Percentiles rank a stretch among this genome's conserved stretches.
phyloP scores from a whole-genome alignment of 2,329 filamentous ascomycete species.

The Colletotrichum incanum region DNA sequence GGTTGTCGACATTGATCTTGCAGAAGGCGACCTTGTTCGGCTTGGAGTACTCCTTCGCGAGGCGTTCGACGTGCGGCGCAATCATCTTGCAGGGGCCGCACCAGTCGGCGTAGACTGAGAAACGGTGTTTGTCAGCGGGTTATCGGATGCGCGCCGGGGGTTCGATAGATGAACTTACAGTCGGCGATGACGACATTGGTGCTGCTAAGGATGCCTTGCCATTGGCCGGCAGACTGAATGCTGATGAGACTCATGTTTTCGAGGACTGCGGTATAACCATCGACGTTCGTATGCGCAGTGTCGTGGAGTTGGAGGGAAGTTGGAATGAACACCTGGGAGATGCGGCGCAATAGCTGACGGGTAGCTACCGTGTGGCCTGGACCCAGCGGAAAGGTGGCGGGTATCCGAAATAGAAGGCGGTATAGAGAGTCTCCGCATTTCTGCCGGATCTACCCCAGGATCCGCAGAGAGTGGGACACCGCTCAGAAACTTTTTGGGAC shows the following conservation, averaged over 20 bases:
- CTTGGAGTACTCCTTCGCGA: slow-evolving; percentile 84
- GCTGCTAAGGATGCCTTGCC: slow-evolving; percentile 78
- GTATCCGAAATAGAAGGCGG: slow-evolving; percentile 46
- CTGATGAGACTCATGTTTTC: slow-evolving; percentile 64
- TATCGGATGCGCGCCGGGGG: slow-evolving; percentile 28
- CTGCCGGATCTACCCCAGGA: slow-evolving; percentile 46
- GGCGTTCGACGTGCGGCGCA: slow-evolving; percentile 88
- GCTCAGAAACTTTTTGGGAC: slow-evolving; percentile 39
- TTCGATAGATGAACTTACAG: slow-evolving; percentile 75
- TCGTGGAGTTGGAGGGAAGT: slow-evolving; percentile 11
- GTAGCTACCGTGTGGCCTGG: slow-evolving; percentile 27
- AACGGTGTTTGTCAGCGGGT: slow-evolving; percentile 47
- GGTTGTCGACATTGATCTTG: slow-evolving; percentile 92
- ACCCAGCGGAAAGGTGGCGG: slow-evolving; percentile 37
- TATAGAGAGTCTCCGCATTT: slow-evolving; percentile 39
- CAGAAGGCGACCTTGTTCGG: slow-evolving; percentile 89
- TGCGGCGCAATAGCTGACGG: slow-evolving; percentile 18
- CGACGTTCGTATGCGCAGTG: slow-evolving; percentile 25
- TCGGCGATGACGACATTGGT: slow-evolving; percentile 90
- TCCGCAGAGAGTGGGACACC: slow-evolving; percentile 28
- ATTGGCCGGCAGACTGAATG: slow-evolving; percentile 79
- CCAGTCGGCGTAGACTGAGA: slow-evolving; percentile 92
- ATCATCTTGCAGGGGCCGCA: slow-evolving; percentile 95
- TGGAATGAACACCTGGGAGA: slow-evolving; percentile 4
- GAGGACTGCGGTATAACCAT: background rate